Evolutionary conservation across 305 asterid species (phyloP).

Genomic region (Euphrasia arctica): DNA sequence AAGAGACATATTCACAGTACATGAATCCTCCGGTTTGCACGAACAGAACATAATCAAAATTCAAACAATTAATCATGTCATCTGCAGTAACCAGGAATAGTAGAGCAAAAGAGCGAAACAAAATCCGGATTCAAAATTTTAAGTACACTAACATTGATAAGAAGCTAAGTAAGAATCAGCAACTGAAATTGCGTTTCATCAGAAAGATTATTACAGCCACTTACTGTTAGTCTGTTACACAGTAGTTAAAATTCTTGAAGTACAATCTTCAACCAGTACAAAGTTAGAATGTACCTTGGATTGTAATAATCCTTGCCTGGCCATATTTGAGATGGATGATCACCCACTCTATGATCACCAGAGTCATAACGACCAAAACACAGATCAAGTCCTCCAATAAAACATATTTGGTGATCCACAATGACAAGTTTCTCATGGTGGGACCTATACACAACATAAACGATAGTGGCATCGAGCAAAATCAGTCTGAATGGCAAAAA

Average conservation of each 20-base stretch:
- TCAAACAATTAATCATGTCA: conserved; percentile 8
- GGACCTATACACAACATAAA: conserved; percentile 50
- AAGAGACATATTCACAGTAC: not conserved
- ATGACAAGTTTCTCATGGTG: conserved; percentile 92
- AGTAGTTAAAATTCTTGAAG: not conserved
- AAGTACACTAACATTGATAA: conserved; percentile 19
- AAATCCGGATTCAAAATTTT: conserved; percentile 18
- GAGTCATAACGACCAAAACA: conserved; percentile 93
- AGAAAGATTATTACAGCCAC: conserved; percentile 12
- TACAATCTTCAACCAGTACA: conserved; percentile 21
- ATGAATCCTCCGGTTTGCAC: conserved; percentile 18
- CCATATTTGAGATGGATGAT: conserved; percentile 72
- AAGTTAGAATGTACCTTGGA: conserved; percentile 56
- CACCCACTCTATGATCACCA: conserved; percentile 70
- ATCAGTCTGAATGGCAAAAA: conserved; percentile 6
- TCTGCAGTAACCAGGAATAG: not conserved
- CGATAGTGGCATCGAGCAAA: conserved; percentile 28
- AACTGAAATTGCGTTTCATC: conserved; percentile 3
- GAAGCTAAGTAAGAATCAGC: conserved; percentile 20
- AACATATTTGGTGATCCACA: conserved; percentile 83
- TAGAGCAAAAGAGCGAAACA: conserved; percentile 6
- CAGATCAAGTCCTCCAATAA: conserved; percentile 87
- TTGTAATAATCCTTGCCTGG: conserved; percentile 96
- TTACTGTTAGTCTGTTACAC: not conserved
- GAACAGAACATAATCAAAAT: conserved; percentile 4